Evolutionary conservation across 2,329 filamentous ascomycete genomes (phyloP), one percentile per base, ranked within the genome.

Genomic region (Phialemoniopsis sp.): DNA sequence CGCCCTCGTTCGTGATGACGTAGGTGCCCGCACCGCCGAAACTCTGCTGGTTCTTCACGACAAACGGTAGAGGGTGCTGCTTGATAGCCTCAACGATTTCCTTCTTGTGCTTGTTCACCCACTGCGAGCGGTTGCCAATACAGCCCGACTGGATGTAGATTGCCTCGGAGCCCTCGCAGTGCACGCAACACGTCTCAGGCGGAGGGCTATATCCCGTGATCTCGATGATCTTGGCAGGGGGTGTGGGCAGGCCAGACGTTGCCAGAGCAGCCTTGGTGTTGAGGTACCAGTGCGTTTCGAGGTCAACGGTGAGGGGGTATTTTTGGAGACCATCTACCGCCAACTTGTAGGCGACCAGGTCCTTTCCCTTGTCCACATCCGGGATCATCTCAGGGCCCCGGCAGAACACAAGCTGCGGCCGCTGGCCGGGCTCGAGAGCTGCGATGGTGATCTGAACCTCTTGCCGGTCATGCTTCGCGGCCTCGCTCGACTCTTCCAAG

Each of bases 21-120:
- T 56, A 64, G 0, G 59, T 63, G 3, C 61, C 61, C 3, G 60
- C 61, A 4, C 60, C 59, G 4, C 58, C 59, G 41, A 61, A 62
- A 1, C 57, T 60, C 36, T 62, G 60, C 36, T 64, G 62, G 29
- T 53, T 62, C 43, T 64, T 63, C 21, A 64, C 41, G 3, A 63
- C 59, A n/a, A 64, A 64, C 1, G 60, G 62, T 1, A 61, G 36
- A 0, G 43, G 40, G 5, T 54, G 49, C 13, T 32, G 19, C 14
- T 41, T 39, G 13, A 64, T 39, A 13, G 47, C 46, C 2, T 42
- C 38, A 5, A 57, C 45, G n/a, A 63, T 44, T 18, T 42, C 40
- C 12, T 34, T 29, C 30, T 47, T 55, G 36, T 63, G 52, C 40
- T 46, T 42, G 5, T 43, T 31, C 1, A 63, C 37, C 60, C 62